Evolutionary conservation across 192 early-diverging fungal genomes (phyloP), one percentile per base, ranked within the genome.

Genomic region (Globomyces pollinis-pini): DNA sequence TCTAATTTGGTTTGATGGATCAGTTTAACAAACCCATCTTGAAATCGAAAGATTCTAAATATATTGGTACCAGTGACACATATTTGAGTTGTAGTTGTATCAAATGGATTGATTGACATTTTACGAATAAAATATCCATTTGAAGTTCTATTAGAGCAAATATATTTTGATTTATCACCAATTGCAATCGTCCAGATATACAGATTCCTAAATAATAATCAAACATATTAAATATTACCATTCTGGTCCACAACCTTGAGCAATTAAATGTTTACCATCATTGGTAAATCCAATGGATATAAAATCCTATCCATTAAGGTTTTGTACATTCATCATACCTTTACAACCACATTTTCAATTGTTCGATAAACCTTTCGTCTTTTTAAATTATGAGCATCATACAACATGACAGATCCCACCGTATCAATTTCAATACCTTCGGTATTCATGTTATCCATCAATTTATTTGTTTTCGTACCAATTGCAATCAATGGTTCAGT

Each of bases 141-240:
- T 4, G 72, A 60, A 28, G 68, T 62, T 56, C 73, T 74, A 24
- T 67, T 42, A 16, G 33, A 61, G 15, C 55, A 63, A 1, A 70
- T 26, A 29, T 75, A 42, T 55, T 77, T 75, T 42, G 63, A 54
- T 50, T 82, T 82, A 43, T 82, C 77, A n/a, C n/a, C n/a, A n/a
- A n/a, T n/a, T n/a, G n/a, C n/a, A 64, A 68, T 75, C 15, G 55
- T 52, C 79, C 79, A 82, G 15, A 71, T 62, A 47, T 73, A 76
- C 18, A 82, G 36, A 21, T 44, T 53, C 76, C 78, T 76, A 29
- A n/a, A n/a, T 1, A 1, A 7, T 47, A 9, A 42, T 5, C 12
- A 15, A 24, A 26, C 16, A 55, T 26, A n/a, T n/a, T n/a, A n/a
- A n/a, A n/a, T n/a, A n/a, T 8, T 39, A 49, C 38, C 32, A 69